Evolutionary conservation across 1,139 yeast genomes (phyloP).

Genomic region (Hyphopichia wangnamkhiaoensis): DNA sequence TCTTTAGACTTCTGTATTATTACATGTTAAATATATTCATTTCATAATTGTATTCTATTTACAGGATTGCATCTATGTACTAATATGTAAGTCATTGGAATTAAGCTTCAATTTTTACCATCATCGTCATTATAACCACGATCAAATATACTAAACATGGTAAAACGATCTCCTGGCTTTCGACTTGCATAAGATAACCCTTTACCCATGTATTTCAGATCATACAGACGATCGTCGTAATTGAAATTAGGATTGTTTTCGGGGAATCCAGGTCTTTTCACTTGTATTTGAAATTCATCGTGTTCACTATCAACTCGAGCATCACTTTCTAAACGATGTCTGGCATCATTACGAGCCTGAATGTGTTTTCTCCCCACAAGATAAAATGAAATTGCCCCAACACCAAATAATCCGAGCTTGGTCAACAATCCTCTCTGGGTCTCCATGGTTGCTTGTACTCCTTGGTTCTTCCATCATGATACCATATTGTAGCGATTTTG

Average conservation of each 20-base stretch:
- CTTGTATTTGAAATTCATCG: slow-evolving; percentile 31
- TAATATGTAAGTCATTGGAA: too few relatives aligned
- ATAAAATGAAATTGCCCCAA: slow-evolving; percentile 33
- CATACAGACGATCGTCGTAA: slow-evolving; percentile 49
- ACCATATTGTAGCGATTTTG: too few relatives aligned
- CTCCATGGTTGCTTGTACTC: slow-evolving; percentile 21
- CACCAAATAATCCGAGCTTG: slow-evolving; percentile 37
- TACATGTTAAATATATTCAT: neutral
- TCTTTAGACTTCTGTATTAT: neutral
- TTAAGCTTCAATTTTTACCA: neutral
- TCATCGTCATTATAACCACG: slow-evolving; percentile 15
- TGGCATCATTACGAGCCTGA: slow-evolving; percentile 33
- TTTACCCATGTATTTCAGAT: slow-evolving; percentile 66
- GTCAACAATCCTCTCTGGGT: slow-evolving; percentile 37
- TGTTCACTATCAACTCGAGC: slow-evolving; percentile 34
- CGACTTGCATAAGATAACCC: slow-evolving; percentile 60
- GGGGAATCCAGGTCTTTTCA: slow-evolving; percentile 42
- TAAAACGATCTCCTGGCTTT: slow-evolving; percentile 47
- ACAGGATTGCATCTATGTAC: too few relatives aligned
- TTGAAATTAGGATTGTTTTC: slow-evolving; percentile 27
- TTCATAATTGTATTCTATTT: too few relatives aligned
- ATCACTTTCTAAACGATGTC: slow-evolving; percentile 42
- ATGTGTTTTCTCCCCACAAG: slow-evolving; percentile 41
- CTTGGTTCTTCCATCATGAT: too few relatives aligned
- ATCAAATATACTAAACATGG: slow-evolving; percentile 34